Base-by-base conservation (phyloP, 139 green algal genomes). In the Tetraselmis striata region DNA sequence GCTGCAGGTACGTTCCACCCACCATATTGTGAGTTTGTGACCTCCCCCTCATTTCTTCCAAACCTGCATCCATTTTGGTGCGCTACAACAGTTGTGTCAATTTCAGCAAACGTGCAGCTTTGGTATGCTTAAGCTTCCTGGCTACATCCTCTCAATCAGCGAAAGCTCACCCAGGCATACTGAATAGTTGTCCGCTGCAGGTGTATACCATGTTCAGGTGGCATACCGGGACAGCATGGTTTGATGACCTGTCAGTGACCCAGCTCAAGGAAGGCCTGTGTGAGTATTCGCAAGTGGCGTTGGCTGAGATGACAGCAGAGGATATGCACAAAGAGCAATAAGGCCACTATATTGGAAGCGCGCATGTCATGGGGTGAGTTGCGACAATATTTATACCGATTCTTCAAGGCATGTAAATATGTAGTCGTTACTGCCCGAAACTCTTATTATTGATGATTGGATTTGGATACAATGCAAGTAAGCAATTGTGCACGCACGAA, bases 151-250 rank as follows among this genome's bases (percentile, higher is more conserved):
- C n/a, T n/a, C n/a, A n/a, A n/a, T n/a, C n/a, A n/a, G n/a, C n/a
- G n/a, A n/a, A n/a, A n/a, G n/a, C n/a, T 67, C 11, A 25, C 45
- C 45, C 45, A 67, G 45, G 45, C 5, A 67, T 67, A 67, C 45
- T 67, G 18, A 67, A 67, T 67, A 25, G 45, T 67, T 67, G 5
- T 1, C 28, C 58, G 0, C 58, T 86, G 75, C 45, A 79, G 77
- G 1, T 86, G 26, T 83, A 83, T 31, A 31, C 32, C 28, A 86
- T 86, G 82, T 86, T 86, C 28, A 74, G 82, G 25, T 82, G 78
- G 78, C 82, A 86, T 79, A 58, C 77, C 11, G 82, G 82, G 1
- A 83, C 45, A 0, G 82, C 45, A 27, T 86, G 82, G 82, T 86
- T 83, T 30, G 82, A 86, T 29, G 79, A 82, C 30, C 28, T 86